These are phyloP conservation scores for Globisporangium viniferum DNA, from an alignment of 352 stramenopile species.

Conservation along the genomic window DNA sequence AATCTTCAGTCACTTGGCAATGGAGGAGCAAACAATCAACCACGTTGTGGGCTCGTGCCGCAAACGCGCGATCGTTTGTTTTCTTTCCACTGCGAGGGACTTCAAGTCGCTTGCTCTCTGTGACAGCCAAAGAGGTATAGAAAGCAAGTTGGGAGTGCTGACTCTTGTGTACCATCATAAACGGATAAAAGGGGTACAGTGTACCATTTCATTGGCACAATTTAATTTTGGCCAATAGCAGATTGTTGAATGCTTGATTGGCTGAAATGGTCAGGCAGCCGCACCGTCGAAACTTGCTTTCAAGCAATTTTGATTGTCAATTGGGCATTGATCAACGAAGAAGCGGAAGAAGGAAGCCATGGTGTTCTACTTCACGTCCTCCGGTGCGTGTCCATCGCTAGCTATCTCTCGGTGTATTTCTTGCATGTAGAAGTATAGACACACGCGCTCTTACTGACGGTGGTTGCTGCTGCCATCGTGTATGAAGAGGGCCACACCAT, in stretches of 20 bases:
- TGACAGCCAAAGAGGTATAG: neutral
- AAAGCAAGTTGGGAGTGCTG: neutral
- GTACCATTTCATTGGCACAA: neutral
- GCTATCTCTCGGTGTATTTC: neutral
- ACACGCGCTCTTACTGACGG: neutral
- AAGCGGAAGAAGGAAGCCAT: slow-evolving; percentile 22
- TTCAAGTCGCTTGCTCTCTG: neutral
- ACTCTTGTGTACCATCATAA: neutral
- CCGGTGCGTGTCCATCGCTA: slow-evolving; percentile 34
- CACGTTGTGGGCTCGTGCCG: neutral
- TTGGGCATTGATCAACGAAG: neutral
- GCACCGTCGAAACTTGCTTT: neutral
- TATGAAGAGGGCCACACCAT: slow-evolving; percentile 85
- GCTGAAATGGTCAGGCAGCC: neutral
- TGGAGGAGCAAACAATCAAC: neutral
- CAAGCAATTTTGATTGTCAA: neutral
- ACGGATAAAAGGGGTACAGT: neutral
- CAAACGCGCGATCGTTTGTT: neutral
- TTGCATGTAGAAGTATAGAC: neutral
- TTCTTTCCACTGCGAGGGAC: neutral
- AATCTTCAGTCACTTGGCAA: neutral
- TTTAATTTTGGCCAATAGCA: neutral
- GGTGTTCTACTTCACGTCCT: slow-evolving; percentile 86
- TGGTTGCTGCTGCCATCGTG: neutral
- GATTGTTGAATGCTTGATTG: neutral